These are phyloP conservation scores for Fusarium cyanostomum DNA, from an alignment of 2,329 filamentous ascomycete genomes.

Conservation along the genomic window DNA sequence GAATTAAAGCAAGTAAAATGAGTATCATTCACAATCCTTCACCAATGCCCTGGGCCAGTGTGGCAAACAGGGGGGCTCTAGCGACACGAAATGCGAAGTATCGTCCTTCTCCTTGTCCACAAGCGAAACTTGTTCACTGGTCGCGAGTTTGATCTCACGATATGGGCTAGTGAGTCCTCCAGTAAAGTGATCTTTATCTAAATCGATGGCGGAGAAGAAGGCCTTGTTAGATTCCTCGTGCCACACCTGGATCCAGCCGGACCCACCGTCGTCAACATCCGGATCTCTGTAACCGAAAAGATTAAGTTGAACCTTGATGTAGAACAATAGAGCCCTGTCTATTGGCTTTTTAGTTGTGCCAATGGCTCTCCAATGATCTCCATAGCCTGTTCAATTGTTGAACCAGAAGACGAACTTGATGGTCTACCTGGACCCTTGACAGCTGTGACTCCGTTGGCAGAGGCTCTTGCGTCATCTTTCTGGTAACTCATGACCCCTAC, in stretches of 20 bases:
- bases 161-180: too few species aligned
- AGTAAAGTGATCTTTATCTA: not conserved
- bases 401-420: slow-evolving; percentile 12
- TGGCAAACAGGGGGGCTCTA: slow-evolving; percentile 1
- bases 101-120: not conserved
- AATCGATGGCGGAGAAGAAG: not conserved
- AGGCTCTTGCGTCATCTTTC: not conserved
- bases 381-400: not conserved
- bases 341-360: not conserved
- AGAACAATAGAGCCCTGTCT: not conserved
- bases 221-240: not conserved
- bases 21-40: not conserved
- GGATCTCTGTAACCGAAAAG: slow-evolving; percentile 2
- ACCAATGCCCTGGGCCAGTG: not conserved
- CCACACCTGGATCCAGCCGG: not conserved
- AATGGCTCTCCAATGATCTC: not conserved
- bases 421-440: not conserved
- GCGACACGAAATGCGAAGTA: not conserved
- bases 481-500: not conserved
- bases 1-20: not conserved
- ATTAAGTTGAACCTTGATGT: slow-evolving; percentile 3
- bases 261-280: slow-evolving; percentile 1
- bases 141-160: too few species aligned
- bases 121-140: too few species aligned
- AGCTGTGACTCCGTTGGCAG: slow-evolving; percentile 3